Conservation (phyloP, 805 yeast genomes). For the Wickerhamiella galacta region DNA sequence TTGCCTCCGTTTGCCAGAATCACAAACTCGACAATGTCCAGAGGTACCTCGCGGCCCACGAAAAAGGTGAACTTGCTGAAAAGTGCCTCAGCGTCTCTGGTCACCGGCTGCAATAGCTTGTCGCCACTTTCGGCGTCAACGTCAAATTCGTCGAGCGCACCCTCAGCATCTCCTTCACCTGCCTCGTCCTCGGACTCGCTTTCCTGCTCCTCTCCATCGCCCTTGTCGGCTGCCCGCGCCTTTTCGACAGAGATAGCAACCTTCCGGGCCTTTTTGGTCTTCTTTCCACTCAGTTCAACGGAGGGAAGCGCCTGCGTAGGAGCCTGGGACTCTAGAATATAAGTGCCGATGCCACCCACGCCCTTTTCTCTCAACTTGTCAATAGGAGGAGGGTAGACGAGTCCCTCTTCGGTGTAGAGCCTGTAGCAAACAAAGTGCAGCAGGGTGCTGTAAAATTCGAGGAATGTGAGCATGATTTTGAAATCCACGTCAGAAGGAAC, state of each 20-base stretch:
- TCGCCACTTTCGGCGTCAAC: constrained; percentile 38
- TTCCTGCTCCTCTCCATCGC: constrained; percentile 17
- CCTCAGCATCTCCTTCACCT: constrained; percentile 27
- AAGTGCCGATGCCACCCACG: constrained; percentile 78
- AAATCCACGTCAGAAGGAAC: constrained; percentile 90
- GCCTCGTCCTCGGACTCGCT: constrained; percentile 14
- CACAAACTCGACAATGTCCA: constrained; percentile 78
- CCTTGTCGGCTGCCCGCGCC: constrained; percentile 24
- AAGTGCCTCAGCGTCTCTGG: constrained; percentile 21
- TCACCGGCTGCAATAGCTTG: constrained; percentile 45
- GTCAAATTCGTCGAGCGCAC: constrained; percentile 54
- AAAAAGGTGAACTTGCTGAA: constrained; percentile 65
- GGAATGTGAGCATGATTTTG: constrained; percentile 89
- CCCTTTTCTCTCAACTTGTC: constrained; percentile 59
- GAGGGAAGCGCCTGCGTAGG: constrained; percentile 13
- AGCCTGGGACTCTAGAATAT: constrained; percentile 41
- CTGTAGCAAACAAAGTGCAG: constrained; percentile 75
- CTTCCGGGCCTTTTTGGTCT: constrained; percentile 32
- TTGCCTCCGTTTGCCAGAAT: constrained; percentile 76
- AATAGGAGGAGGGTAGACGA: constrained; percentile 82
- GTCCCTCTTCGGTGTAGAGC: constrained; percentile 67
- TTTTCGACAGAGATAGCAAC: constrained; percentile 26
- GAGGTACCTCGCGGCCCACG: constrained; percentile 89
- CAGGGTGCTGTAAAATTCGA: constrained; percentile 88
- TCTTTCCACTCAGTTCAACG: constrained; percentile 17